These are phyloP conservation scores for Cornus florida DNA, from an alignment of 148 eudicot genomes.

Conservation along the genomic window DNA sequence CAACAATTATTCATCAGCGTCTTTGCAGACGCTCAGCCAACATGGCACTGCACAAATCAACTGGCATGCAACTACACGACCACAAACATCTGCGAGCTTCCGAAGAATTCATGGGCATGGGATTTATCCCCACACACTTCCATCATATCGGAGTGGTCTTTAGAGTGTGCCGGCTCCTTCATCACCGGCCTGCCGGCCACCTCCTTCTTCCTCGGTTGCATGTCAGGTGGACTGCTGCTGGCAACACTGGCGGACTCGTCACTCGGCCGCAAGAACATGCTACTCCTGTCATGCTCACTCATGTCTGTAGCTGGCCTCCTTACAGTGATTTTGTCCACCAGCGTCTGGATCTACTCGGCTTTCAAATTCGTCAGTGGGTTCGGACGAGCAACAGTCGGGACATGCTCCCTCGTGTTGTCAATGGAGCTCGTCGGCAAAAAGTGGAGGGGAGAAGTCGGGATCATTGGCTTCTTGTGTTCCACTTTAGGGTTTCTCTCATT, in stretches of 20 bases:
- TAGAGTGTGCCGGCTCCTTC: slow-evolving; percentile 49
- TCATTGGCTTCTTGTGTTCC: slow-evolving; percentile 49
- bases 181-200: slow-evolving; percentile 64
- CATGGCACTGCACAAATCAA: slow-evolving; percentile 41
- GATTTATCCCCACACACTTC: slow-evolving; percentile 37
- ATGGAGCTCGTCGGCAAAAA: slow-evolving; percentile 66
- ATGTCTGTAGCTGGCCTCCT: slow-evolving; percentile 54
- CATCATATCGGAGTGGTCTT: slow-evolving; percentile 58
- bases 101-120: slow-evolving; percentile 43
- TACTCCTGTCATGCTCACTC: slow-evolving; percentile 39
- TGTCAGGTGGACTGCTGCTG: slow-evolving; percentile 48
- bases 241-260: slow-evolving; percentile 63
- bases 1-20: slow-evolving; percentile 74
- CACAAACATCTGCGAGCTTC: slow-evolving; percentile 31
- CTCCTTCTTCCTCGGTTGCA: slow-evolving; percentile 61
- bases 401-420: slow-evolving; percentile 63
- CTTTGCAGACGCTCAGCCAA: slow-evolving; percentile 62
- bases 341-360: slow-evolving; percentile 49
- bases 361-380: slow-evolving; percentile 51
- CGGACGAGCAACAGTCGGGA: slow-evolving; percentile 57
- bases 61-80: slow-evolving; percentile 9
- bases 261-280: slow-evolving; percentile 57
- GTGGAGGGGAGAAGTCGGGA: slow-evolving; percentile 62
- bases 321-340: slow-evolving; percentile 35
- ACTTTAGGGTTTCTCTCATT: slow-evolving; percentile 56